A percentile compares a stretch with the other conserved stretches of the same genome.
phyloP scores from a whole-genome alignment of 257 asterid genomes.

The Ophiorrhiza pumila region DNA sequence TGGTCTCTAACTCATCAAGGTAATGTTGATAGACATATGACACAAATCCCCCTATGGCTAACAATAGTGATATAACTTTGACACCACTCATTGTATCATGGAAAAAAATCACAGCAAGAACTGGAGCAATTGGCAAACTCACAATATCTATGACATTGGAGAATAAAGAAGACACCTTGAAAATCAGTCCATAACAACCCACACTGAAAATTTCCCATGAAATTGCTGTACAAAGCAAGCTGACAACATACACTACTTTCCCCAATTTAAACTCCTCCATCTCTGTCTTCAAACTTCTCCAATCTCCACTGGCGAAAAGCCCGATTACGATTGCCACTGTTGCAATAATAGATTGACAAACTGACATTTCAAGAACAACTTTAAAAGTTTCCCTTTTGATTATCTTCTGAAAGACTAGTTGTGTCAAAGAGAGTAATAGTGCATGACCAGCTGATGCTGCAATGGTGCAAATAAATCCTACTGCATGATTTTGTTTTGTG shows the following conservation, averaged over 20 bases:
- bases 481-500: neutral
- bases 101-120: conserved; percentile 53
- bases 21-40: conserved; percentile 75
- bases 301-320: conserved; percentile 65
- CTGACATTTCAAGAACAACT: conserved; percentile 34
- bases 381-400: conserved; percentile 41
- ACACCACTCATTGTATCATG: conserved; percentile 50
- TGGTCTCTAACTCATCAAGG: conserved; percentile 46
- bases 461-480: neutral
- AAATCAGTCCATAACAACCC: conserved; percentile 56
- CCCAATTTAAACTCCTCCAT: conserved; percentile 50
- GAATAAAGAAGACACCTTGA: conserved; percentile 62
- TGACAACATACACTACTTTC: conserved; percentile 45
- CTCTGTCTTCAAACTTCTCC: conserved; percentile 42
- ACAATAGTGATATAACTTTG: conserved; percentile 51
- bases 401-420: conserved; percentile 37
- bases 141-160: conserved; percentile 63
- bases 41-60: conserved; percentile 73
- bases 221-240: conserved; percentile 52
- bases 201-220: conserved; percentile 56
- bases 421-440: conserved; percentile 1
- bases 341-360: conserved; percentile 36
- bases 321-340: conserved; percentile 30
- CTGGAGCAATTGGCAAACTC: conserved; percentile 66
- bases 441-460: conserved; percentile 16